A percentile compares a stretch with the other conserved stretches of the same genome.
Conservation (phyloP, 1,284 basidiomycete genomes). For the Agroathelia rolfsii region DNA sequence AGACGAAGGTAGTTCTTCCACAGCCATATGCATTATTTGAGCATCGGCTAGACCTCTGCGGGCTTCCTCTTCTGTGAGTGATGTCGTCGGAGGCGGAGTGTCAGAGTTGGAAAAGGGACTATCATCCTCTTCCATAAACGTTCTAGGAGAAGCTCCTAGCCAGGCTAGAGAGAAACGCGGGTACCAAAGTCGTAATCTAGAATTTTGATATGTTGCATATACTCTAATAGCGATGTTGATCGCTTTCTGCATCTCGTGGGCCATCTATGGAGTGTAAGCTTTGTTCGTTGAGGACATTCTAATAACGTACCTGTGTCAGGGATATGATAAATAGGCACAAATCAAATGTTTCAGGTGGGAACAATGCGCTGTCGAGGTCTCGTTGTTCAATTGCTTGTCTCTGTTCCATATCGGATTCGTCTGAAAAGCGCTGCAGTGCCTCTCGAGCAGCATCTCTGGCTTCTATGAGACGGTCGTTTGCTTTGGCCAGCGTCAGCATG, state of each 20-base stretch:
- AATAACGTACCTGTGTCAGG: constrained; percentile 29
- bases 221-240: constrained; percentile 27
- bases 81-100: constrained; percentile 7
- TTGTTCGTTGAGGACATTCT: too few relatives aligned
- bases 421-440: constrained; percentile 24
- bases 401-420: constrained; percentile 22
- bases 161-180: constrained; percentile 35
- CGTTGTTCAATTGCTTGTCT: constrained; percentile 15
- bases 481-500: constrained; percentile 18
- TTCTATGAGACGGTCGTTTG: constrained; percentile 19
- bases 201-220: constrained; percentile 24
- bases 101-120: constrained; percentile 19
- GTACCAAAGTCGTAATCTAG: constrained; percentile 30
- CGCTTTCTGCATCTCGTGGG: constrained; percentile 29
- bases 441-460: constrained; percentile 24
- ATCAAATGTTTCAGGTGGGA: constrained; percentile 25
- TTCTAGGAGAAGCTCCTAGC: constrained; percentile 35
- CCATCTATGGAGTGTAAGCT: constrained; percentile 36
- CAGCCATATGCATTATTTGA: too few relatives aligned
- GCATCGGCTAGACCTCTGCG: constrained; percentile 18
- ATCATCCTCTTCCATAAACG: constrained; percentile 30
- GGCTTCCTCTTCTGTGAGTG: constrained; percentile 7
- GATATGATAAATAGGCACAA: constrained; percentile 34
- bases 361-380: too few relatives aligned
- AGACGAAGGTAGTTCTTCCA: too few relatives aligned